Conservation (phyloP, 176 grass and related monocot genomes). For the Chrysopogon serrulatus region DNA sequence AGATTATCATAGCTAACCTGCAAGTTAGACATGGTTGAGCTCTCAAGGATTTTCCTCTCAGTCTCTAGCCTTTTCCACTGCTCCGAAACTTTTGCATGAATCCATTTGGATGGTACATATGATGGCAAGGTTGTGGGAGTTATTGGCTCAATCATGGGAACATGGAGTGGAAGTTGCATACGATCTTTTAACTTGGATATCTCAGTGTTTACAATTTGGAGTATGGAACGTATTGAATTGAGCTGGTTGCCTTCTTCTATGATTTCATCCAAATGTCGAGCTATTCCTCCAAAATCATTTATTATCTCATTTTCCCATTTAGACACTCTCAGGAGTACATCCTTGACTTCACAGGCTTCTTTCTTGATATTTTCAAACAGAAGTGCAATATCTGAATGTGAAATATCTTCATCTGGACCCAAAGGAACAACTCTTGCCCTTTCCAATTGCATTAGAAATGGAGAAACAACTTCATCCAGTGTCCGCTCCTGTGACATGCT, state of each 20-base stretch:
- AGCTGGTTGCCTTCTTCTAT: constrained; percentile 34
- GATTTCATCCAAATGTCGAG: constrained; percentile 40
- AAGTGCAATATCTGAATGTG: constrained; percentile 16
- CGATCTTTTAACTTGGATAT: constrained; percentile 39
- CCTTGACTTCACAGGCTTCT: constrained; percentile 7
- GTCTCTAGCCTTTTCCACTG: constrained; percentile 36
- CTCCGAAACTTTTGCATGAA: constrained; percentile 13
- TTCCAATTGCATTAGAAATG: constrained; percentile 29
- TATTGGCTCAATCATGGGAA: constrained; percentile 16
- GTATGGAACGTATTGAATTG: constrained; percentile 14
- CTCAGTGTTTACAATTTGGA: constrained; percentile 22
- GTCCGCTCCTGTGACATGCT: constrained; percentile 32
- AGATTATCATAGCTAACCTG: constrained; percentile 56
- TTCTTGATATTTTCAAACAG: constrained; percentile 38
- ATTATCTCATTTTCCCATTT: constrained; percentile 34
- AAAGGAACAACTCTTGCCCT: constrained; percentile 8
- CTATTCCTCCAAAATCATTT: constrained; percentile 42
- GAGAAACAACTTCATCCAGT: constrained; percentile 31
- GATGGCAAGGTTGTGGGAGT: background rate
- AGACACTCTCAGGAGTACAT: constrained; percentile 26
- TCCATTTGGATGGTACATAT: background rate
- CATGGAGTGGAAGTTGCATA: constrained; percentile 35
- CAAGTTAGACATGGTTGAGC: constrained; percentile 29
- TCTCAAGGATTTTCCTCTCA: constrained; percentile 41
- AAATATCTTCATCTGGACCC: background rate